Base-by-base conservation (phyloP, 805 yeast species). In the Zygosaccharomyces rouxii region DNA sequence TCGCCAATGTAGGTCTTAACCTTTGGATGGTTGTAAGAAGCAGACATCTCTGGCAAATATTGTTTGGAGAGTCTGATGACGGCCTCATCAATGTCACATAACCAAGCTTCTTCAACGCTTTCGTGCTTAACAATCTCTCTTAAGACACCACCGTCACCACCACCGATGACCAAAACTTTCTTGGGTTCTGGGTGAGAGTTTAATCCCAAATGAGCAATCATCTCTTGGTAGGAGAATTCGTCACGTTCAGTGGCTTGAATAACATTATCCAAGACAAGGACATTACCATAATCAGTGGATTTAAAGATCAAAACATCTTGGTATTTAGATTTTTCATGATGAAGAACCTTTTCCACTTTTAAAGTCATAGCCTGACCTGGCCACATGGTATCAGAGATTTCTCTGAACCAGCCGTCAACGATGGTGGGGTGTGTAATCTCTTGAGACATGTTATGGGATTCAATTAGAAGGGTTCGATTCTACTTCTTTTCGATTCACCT, bases 111-210 rank as follows among this genome's bases (percentile, higher is more conserved):
- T 69, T 89, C 96, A 47, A 92, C 88, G 52, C 79, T 69, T 45
- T 79, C 82, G 71, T 92, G 97, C 73, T 92, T 92, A 64, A 89
- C 87, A 64, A 90, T 78, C 72, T 92, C 98, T 72, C 98, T 82
- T 63, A 92, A 78, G 45, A 92, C 98, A 71, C 98, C 98, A 60
- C 99, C 99, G 69, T 92, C 99, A 64, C 99, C 99, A 56, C 99
- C 99, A 51, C 99, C 99, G 64, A 92, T 86, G 55, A 92, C 98
- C 48, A 92, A 76, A 21, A 95, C 97, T 61, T 78, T 84, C 77
- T 87, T 88, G 50, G 98, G 98, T 73, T 87, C 83, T 60, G 96
- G 90, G 72, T 94, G 98, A 46, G 94, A 82, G 79, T 84, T 86
- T 70, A 94, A 64, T 5, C 96, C 96, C 63, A 94, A 77, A 71